Evolutionary conservation across 129 eudicot genomes (phyloP).

Genomic region (Chrysanthemum makinoi): DNA sequence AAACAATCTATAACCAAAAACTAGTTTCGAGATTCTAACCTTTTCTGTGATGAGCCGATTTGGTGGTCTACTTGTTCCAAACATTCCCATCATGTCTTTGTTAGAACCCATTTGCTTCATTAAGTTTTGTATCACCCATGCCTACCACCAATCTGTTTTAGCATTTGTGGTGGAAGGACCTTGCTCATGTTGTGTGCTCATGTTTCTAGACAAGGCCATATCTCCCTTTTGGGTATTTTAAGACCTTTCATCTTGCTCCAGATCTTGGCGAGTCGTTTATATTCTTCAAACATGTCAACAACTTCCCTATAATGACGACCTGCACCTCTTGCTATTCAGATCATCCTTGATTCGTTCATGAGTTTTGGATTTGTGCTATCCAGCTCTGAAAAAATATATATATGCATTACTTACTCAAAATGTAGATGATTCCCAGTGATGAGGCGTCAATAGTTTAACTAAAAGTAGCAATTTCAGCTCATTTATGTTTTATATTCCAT

Average conservation of each 20-base stretch:
- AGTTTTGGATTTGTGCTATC: conserved; percentile 89
- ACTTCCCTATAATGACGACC: conserved; percentile 84
- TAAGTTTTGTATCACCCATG: conserved; percentile 93
- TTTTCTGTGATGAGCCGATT: conserved; percentile 1
- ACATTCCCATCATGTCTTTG: conserved; percentile 97
- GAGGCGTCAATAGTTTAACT: too few species aligned
- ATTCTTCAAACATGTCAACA: conserved; percentile 89
- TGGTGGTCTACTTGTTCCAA: conserved; percentile 57
- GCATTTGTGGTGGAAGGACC: conserved; percentile 92
- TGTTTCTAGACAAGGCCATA: conserved; percentile 79
- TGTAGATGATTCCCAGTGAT: background rate
- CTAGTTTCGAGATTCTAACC: conserved; percentile 11
- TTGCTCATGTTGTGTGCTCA: conserved; percentile 95
- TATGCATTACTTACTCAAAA: background rate
- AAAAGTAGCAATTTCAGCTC: too few species aligned
- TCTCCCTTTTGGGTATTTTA: conserved; percentile 94
- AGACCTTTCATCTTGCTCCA: conserved; percentile 99
- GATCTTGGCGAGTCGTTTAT: conserved; percentile 87
- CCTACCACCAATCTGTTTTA: conserved; percentile 97
- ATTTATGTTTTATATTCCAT: too few species aligned
- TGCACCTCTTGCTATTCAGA: conserved; percentile 90
- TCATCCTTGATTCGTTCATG: conserved; percentile 83
- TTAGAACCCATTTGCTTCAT: conserved; percentile 96
- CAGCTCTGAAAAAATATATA: conserved; percentile 57
- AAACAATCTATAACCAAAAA: conserved; percentile 20